phyloP scores from a whole-genome alignment of 73 alveolate genomes.

The Symbiodinium pilosum region DNA sequence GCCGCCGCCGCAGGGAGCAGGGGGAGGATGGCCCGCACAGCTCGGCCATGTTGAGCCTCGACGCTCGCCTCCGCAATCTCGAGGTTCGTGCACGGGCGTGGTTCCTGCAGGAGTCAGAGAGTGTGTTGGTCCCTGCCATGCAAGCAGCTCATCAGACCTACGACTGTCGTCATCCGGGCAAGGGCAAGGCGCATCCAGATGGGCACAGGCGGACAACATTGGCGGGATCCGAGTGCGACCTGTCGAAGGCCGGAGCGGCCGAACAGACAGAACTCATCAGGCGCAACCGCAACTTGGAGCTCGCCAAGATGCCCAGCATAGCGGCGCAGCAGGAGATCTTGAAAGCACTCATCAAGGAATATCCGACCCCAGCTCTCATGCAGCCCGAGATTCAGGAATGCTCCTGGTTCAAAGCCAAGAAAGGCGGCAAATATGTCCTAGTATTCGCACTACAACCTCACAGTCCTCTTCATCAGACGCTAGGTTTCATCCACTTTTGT shows the following conservation, averaged over 20 bases:
- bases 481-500: background rate
- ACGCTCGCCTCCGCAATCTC: background rate
- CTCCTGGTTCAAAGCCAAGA: constrained; percentile 22
- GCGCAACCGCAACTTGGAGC: background rate
- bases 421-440: constrained; percentile 10
- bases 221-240: constrained; percentile 15
- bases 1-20: background rate
- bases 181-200: background rate
- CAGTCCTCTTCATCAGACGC: constrained; percentile 15
- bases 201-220: constrained; percentile 12
- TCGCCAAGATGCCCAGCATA: constrained; percentile 7
- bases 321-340: background rate
- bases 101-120: background rate
- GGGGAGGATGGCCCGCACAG: background rate
- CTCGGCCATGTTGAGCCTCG: background rate
- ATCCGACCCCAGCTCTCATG: background rate
- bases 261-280: background rate
- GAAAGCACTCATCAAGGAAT: background rate
- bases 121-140: constrained; percentile 4
- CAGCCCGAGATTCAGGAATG: constrained; percentile 28
- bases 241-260: background rate
- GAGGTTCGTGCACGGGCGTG: constrained; percentile 3
- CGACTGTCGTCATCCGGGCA: constrained; percentile 10
- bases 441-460: background rate
- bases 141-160: constrained; percentile 11